These are phyloP conservation scores for Aureobasidium sp. DNA, from an alignment of 2,329 filamentous ascomycete species.

Conservation along the genomic window DNA sequence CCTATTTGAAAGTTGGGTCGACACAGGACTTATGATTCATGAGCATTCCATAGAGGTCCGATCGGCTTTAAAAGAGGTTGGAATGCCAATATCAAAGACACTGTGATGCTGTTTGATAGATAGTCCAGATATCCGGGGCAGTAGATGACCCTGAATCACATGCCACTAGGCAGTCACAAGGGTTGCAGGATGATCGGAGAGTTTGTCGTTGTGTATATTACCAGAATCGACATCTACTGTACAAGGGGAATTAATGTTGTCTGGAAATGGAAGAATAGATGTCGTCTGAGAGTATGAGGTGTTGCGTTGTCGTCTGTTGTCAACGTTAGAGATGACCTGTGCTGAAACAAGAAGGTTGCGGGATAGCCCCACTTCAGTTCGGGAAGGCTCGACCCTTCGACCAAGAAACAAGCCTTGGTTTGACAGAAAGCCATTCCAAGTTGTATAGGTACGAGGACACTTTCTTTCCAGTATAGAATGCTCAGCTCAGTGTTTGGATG, in stretches of 20 bases:
- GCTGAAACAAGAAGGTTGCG: slow-evolving; percentile 8
- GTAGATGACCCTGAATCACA: slow-evolving; percentile 1
- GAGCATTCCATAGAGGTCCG: not conserved
- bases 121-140: not conserved
- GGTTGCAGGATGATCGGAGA: not conserved
- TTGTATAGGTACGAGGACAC: too few species aligned
- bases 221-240: too few species aligned
- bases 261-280: not conserved
- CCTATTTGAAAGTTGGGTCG: not conserved
- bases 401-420: slow-evolving; percentile 5
- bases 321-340: not conserved
- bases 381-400: slow-evolving; percentile 4
- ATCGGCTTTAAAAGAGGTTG: not conserved
- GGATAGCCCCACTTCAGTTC: not conserved
- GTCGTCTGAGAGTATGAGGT: not conserved
- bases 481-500: not conserved
- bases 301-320: not conserved
- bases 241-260: too few species aligned
- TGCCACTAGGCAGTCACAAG: not conserved
- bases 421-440: not conserved
- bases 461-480: not conserved
- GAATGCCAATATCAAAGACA: not conserved
- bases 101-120: not conserved
- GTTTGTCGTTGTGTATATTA: too few species aligned
- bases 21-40: not conserved